A percentile compares a stretch with the other conserved stretches of the same genome.
Evolutionary conservation across 1,284 basidiomycete species (phyloP).

Genomic region (Boletus holoroseus): DNA sequence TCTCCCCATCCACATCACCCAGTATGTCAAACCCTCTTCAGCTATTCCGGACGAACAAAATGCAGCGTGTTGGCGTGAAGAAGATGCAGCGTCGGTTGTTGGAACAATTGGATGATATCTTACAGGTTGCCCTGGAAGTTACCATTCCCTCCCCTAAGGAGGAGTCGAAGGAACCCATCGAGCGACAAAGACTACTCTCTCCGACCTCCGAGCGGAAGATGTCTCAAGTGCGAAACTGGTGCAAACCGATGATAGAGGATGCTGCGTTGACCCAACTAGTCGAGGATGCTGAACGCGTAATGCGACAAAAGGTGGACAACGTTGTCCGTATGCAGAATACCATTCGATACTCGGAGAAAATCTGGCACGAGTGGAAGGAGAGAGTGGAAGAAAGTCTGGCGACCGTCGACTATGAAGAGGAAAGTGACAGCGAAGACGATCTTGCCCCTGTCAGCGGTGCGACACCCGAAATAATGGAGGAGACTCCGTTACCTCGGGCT

Average conservation of each 20-base stretch:
- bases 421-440: slow-evolving; percentile 37
- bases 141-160: slow-evolving; percentile 88
- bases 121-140: slow-evolving; percentile 77
- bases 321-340: slow-evolving; percentile 97
- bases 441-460: slow-evolving; percentile 39
- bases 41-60: slow-evolving; percentile 64
- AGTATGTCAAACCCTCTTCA: slow-evolving; percentile 65
- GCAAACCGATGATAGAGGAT: slow-evolving; percentile 80
- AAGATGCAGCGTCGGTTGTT: slow-evolving; percentile 77
- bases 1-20: slow-evolving; percentile 63
- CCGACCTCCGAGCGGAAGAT: slow-evolving; percentile 82
- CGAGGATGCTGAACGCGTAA: slow-evolving; percentile 81
- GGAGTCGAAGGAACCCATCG: slow-evolving; percentile 84
- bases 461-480: slow-evolving; percentile 15
- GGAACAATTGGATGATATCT: slow-evolving; percentile 80
- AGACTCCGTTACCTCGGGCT: slow-evolving; percentile 2
- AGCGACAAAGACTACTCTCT: slow-evolving; percentile 86
- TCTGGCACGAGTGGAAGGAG: slow-evolving; percentile 96
- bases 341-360: slow-evolving; percentile 95
- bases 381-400: slow-evolving; percentile 69
- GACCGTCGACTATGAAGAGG: slow-evolving; percentile 45
- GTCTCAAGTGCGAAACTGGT: slow-evolving; percentile 77
- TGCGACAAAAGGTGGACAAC: slow-evolving; percentile 91
- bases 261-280: slow-evolving; percentile 76
- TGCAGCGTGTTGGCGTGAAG: slow-evolving; percentile 76